Base-by-base conservation (phyloP, 495 filamentous ascomycete species). In the Aspergillus carlsbadensis region DNA sequence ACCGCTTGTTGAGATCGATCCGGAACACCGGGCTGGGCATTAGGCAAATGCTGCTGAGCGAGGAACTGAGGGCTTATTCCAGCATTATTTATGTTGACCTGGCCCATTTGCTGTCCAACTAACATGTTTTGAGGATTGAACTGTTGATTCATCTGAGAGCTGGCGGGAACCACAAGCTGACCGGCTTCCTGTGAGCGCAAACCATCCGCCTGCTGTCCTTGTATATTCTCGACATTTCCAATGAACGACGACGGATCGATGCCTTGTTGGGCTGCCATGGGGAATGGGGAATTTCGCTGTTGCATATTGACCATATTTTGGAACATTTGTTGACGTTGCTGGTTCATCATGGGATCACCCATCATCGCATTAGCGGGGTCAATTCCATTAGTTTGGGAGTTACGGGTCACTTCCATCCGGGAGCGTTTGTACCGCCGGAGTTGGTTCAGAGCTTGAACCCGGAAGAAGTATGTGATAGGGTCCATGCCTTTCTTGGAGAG, bases 91-190 rank as follows among this genome's bases (percentile, higher is more conserved):
- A 73, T 66, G 37, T 66, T 70, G n/a, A 65, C 57, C 56, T 78
- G 70, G 29, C 60, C 60, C 29, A 69, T 58, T 56, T 66, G 72
- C 47, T 72, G 74, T 31, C 61, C 60, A 52, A 64, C 57, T 17
- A 75, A 76, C 64, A 73, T 68, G 40, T 74, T 76, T 46, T 72
- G 68, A 13, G 70, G 65, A 11, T 60, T 61, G 47, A 73, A 74
- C 22, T 62, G 63, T 47, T 75, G 75, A 40, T 76, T 74, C 54
- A 77, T 74, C 48, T 77, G 75, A 21, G 70, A 74, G 60, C 84
- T 88, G 15, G 84, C 85, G 10, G 85, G 85, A 10, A 88, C 85
- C 20, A 88, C 85, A 41, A 82, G 67, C 57, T 86, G 83, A 21
- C 85, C 85, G 44, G 81, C 80, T 67, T 87, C 82, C 65, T 85